These are phyloP conservation scores for Platanus orientalis DNA, from an alignment of 164 flowering plant genomes.

Conservation along the genomic window DNA sequence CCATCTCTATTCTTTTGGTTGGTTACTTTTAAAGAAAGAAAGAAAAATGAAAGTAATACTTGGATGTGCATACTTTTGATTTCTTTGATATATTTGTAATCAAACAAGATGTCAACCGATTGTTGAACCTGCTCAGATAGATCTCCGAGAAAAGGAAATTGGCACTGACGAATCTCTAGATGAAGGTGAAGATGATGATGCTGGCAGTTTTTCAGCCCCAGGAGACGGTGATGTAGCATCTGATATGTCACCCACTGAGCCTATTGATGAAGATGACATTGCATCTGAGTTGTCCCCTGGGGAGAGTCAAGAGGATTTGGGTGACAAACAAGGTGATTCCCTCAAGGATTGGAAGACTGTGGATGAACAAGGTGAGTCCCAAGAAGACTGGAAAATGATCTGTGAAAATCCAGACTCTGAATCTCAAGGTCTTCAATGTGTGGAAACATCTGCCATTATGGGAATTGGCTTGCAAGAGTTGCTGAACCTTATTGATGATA, in stretches of 20 bases:
- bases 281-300: constrained; percentile 15
- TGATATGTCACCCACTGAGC: constrained; percentile 13
- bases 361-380: constrained; percentile 18
- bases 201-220: constrained; percentile 15
- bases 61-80: background rate
- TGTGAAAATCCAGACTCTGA: constrained; percentile 22
- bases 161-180: constrained; percentile 21
- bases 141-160: constrained; percentile 38
- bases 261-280: constrained; percentile 20
- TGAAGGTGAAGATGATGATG: constrained; percentile 30
- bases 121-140: constrained; percentile 42
- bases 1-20: background rate
- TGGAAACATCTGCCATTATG: constrained; percentile 67
- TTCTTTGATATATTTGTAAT: background rate
- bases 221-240: constrained; percentile 19
- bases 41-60: background rate
- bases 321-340: constrained; percentile 20
- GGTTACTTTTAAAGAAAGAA: no score
- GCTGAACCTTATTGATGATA: constrained; percentile 64
- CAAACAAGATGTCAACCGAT: background rate
- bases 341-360: constrained; percentile 25
- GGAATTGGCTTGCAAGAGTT: constrained; percentile 89
- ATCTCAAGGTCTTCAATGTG: constrained; percentile 32
- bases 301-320: constrained; percentile 21
- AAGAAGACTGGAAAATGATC: constrained; percentile 4